A percentile compares a stretch with the other conserved stretches of the same genome.
Conservation (phyloP, 805 yeast species). For the Jamesozyma piceae region DNA sequence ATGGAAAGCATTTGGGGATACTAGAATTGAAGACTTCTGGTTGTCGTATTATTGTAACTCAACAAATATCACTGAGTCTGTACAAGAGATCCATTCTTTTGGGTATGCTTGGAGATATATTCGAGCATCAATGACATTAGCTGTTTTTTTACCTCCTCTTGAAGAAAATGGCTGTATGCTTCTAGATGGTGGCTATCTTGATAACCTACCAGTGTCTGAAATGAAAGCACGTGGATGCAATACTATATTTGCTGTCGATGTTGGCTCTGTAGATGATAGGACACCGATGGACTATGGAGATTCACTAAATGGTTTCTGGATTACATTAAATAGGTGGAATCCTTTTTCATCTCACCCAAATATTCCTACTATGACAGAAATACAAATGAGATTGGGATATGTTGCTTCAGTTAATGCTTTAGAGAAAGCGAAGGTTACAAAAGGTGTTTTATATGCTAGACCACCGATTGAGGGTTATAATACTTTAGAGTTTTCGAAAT, state of each 20-base stretch:
- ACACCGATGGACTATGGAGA: conserved; percentile 89
- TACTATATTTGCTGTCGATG: conserved; percentile 85
- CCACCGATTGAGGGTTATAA: conserved; percentile 93
- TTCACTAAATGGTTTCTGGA: conserved; percentile 89
- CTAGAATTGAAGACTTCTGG: conserved; percentile 95
- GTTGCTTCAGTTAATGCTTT: conserved; percentile 92
- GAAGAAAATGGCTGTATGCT: conserved; percentile 88
- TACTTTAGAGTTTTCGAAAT: conserved; percentile 84
- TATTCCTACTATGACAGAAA: conserved; percentile 90
- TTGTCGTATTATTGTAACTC: conserved; percentile 79
- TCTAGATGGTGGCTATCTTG: conserved; percentile 92
- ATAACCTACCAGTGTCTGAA: conserved; percentile 83
- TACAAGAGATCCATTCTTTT: conserved; percentile 86
- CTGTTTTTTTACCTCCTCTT: conserved; percentile 79
- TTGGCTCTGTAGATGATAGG: conserved; percentile 88
- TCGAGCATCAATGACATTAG: conserved; percentile 92
- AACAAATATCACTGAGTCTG: conserved; percentile 87
- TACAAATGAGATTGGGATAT: conserved; percentile 85
- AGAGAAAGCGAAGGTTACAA: conserved; percentile 73
- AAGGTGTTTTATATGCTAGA: conserved; percentile 78
- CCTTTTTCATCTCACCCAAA: conserved; percentile 82
- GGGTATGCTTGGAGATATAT: conserved; percentile 96
- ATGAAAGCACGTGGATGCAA: conserved; percentile 87
- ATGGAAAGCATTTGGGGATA: conserved; percentile 93
- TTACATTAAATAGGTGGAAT: conserved; percentile 73